phyloP scores from a whole-genome alignment of 2,329 filamentous ascomycete genomes.

The Sarocladium brachiariae region DNA sequence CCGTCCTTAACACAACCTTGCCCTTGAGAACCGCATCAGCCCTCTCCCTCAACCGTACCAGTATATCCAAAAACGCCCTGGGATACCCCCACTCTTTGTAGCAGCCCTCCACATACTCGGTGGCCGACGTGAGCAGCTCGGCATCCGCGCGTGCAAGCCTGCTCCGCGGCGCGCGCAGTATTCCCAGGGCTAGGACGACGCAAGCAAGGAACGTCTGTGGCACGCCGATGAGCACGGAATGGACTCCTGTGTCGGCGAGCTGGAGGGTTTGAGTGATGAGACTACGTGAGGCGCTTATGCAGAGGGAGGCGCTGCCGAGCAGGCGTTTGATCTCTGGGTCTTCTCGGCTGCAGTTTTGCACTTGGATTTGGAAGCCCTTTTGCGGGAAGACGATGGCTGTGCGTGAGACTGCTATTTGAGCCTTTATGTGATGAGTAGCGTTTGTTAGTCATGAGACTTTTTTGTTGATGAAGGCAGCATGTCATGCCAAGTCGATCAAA shows the following conservation, averaged over 20 bases:
- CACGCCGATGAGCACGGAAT: background rate
- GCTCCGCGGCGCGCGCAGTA: background rate
- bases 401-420: conserved; percentile 4
- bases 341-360: background rate
- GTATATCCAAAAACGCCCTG: background rate
- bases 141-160: background rate
- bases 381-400: conserved; percentile 4
- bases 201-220: background rate
- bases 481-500: too few relatives aligned
- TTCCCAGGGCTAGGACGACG: background rate
- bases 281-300: background rate
- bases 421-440: background rate
- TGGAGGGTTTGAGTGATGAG: background rate
- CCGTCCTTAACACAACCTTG: background rate
- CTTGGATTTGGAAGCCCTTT: background rate
- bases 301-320: background rate
- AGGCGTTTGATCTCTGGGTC: conserved; percentile 4
- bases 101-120: background rate
- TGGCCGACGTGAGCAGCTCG: background rate
- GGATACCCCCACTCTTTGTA: background rate
- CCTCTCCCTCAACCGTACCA: background rate
- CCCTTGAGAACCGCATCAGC: background rate
- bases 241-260: background rate
- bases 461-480: too few relatives aligned
- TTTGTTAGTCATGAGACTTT: too few relatives aligned